These are phyloP conservation scores for Arxiozyma bovina DNA, from an alignment of 1,139 yeast species.

Conservation along the genomic window DNA sequence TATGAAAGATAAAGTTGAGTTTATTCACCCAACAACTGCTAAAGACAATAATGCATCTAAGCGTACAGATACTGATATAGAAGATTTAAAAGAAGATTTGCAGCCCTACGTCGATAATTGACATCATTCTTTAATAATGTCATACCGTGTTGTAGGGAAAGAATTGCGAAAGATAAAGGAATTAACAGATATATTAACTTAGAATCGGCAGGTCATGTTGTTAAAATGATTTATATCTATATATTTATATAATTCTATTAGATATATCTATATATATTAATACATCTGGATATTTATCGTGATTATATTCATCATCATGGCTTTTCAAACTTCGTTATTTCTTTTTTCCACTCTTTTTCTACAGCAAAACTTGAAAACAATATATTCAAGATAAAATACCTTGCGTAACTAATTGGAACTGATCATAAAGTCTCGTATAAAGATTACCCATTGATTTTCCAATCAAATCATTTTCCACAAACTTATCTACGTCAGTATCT, in stretches of 20 bases:
- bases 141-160: not conserved
- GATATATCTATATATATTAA: not conserved
- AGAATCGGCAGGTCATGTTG: not conserved
- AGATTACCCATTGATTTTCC: constrained; percentile 80
- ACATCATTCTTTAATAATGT: no score
- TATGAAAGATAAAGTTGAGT: constrained; percentile 28
- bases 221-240: no score
- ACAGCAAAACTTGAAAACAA: not conserved
- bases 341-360: not conserved
- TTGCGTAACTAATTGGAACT: constrained; percentile 86
- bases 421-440: constrained; percentile 87
- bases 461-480: constrained; percentile 66
- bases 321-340: no score
- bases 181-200: no score
- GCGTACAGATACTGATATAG: constrained; percentile 38
- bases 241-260: no score
- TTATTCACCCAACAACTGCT: constrained; percentile 11
- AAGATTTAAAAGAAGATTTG: constrained; percentile 47
- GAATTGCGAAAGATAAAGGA: not conserved
- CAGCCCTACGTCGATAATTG: constrained; percentile 34
- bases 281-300: not conserved
- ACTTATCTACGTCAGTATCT: constrained; percentile 54
- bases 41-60: constrained; percentile 17
- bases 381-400: constrained; percentile 62
- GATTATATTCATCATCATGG: not conserved